A percentile compares a stretch with the other conserved stretches of the same genome.
phyloP scores from a whole-genome alignment of 2,329 filamentous ascomycete genomes.

The Xylariomycetidae sp. region DNA sequence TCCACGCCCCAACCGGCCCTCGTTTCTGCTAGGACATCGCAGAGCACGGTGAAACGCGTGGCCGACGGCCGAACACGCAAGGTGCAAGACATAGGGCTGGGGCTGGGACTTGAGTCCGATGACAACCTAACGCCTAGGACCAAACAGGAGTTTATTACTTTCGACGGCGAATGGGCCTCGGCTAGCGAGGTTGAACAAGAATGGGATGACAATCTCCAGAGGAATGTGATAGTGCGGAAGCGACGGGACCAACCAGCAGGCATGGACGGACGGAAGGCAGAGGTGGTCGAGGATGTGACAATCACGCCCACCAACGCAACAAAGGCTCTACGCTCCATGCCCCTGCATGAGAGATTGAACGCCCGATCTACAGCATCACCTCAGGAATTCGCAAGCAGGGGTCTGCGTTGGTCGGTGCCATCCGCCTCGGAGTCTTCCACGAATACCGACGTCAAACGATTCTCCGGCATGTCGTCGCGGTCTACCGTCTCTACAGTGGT shows the following conservation, averaged over 20 bases:
- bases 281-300: conserved; percentile 41
- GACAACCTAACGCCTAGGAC: conserved; percentile 35
- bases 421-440: conserved; percentile 34
- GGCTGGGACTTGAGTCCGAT: conserved; percentile 37
- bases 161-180: conserved; percentile 54
- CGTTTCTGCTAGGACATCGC: conserved; percentile 37
- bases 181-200: conserved; percentile 44
- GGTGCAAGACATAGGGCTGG: conserved; percentile 34
- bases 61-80: conserved; percentile 26
- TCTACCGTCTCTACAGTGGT: conserved; percentile 52
- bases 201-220: conserved; percentile 48
- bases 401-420: conserved; percentile 25
- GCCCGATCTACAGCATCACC: conserved; percentile 31
- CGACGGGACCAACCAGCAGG: conserved; percentile 28
- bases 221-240: conserved; percentile 49
- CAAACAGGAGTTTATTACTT: conserved; percentile 45
- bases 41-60: conserved; percentile 36
- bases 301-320: conserved; percentile 47
- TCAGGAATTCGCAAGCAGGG: conserved; percentile 20
- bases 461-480: conserved; percentile 48
- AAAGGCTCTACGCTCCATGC: conserved; percentile 40
- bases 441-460: conserved; percentile 39
- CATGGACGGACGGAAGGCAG: conserved; percentile 24
- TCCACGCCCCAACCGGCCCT: conserved; percentile 30
- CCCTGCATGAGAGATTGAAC: conserved; percentile 37